Evolutionary conservation across 371 early-diverging fungal species (phyloP).

Genomic region (Capillidium heterosporum): DNA sequence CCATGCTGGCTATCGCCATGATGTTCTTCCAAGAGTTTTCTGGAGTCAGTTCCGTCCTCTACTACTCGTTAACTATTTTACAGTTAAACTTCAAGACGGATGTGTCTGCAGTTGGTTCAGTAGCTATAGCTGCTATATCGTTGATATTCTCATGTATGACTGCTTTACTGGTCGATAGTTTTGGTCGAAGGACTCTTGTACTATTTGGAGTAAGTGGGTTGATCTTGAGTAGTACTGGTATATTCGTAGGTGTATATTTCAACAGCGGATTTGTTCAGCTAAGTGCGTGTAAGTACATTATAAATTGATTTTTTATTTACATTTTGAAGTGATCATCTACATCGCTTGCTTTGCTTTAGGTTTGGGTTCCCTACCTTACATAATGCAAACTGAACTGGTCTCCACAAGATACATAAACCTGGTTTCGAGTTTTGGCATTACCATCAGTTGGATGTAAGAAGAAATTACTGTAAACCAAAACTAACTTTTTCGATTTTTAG

Average conservation of each 20-base stretch:
- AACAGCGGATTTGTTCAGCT: not conserved
- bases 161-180: not conserved
- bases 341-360: constrained; percentile 63
- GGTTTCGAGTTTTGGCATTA: constrained; percentile 19
- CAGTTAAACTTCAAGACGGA: constrained; percentile 27
- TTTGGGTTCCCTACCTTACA: constrained; percentile 65
- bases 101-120: constrained; percentile 9
- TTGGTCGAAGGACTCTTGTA: not conserved
- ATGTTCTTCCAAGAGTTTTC: constrained; percentile 47
- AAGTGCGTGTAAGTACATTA: not conserved
- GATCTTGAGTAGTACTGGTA: not conserved
- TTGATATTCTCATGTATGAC: not conserved
- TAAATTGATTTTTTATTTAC: constrained; percentile 11
- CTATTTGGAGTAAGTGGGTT: not conserved
- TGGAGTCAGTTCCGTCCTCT: constrained; percentile 37
- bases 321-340: constrained; percentile 48
- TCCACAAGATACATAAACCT: constrained; percentile 18
- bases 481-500: constrained; percentile 11
- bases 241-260: not conserved
- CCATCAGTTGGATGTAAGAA: constrained; percentile 20
- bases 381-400: constrained; percentile 47
- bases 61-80: constrained; percentile 30
- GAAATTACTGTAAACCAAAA: constrained; percentile 10
- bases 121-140: not conserved
- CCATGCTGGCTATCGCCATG: constrained; percentile 28